Evolutionary conservation across 768 basidiomycete species (phyloP).

Genomic region (Phlegmacium glaucopus): DNA sequence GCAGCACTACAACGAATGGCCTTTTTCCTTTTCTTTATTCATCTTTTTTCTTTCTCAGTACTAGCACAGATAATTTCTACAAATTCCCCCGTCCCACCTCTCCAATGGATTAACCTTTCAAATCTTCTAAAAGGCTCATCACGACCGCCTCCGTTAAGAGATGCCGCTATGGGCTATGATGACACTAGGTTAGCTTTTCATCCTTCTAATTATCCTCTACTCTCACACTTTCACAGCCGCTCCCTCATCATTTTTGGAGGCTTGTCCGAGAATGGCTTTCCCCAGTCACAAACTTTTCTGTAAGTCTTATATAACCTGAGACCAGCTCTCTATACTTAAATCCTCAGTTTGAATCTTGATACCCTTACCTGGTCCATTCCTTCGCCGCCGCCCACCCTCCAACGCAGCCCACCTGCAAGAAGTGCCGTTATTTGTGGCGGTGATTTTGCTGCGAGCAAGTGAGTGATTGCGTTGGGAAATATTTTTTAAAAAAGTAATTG

Average conservation of each 20-base stretch:
- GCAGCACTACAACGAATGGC: conserved; percentile 26
- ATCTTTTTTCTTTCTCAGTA: conserved; percentile 22
- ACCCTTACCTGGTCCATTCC: conserved; percentile 60
- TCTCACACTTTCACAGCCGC: conserved; percentile 34
- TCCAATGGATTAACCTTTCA: conserved; percentile 77
- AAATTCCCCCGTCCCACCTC: conserved; percentile 52
- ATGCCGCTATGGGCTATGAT: conserved; percentile 67
- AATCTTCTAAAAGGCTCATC: conserved; percentile 49
- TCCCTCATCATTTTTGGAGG: conserved; percentile 74
- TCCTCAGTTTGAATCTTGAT: conserved; percentile 57
- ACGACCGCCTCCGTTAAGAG: conserved; percentile 61
- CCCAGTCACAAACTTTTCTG: conserved; percentile 67
- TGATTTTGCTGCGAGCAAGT: conserved; percentile 85
- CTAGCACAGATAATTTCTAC: conserved; percentile 50
- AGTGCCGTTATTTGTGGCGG: conserved; percentile 61
- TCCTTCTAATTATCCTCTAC: conserved; percentile 4
- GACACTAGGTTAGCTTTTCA: conserved; percentile 32
- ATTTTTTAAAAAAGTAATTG: conserved; percentile 11
- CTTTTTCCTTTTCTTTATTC: conserved; percentile 21
- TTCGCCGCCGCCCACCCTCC: conserved; percentile 45
- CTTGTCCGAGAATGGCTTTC: conserved; percentile 61
- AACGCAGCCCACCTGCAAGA: conserved; percentile 52
- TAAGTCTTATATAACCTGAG: conserved; percentile 28
- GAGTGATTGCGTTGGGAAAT: conserved; percentile 24
- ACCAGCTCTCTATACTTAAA: conserved; percentile 4